These are phyloP conservation scores for Arabis alpina DNA, from an alignment of 345 rosid species.

Conservation along the genomic window DNA sequence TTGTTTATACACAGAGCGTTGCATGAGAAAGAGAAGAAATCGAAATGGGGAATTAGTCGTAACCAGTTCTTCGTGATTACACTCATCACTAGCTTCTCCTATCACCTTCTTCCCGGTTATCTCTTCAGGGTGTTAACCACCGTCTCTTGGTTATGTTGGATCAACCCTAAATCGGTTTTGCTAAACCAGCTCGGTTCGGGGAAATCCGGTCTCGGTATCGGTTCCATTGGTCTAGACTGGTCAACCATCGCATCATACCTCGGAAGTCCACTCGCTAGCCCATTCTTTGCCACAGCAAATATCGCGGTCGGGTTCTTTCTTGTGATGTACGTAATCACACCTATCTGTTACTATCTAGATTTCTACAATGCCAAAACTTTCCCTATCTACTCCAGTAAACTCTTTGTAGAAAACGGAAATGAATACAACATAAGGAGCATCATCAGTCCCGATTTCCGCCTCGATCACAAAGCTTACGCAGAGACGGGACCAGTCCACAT, in stretches of 20 bases:
- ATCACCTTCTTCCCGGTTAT: constrained; percentile 69
- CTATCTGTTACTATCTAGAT: constrained; percentile 64
- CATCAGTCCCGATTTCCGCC: constrained; percentile 56
- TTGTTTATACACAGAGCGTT: constrained; percentile 56
- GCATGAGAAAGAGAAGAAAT: constrained; percentile 63
- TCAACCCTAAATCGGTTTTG: constrained; percentile 64
- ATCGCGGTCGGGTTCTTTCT: constrained; percentile 68
- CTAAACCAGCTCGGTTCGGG: constrained; percentile 85
- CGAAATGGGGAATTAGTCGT: constrained; percentile 51
- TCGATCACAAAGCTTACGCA: constrained; percentile 57
- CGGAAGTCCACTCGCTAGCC: constrained; percentile 85
- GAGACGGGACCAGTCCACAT: constrained; percentile 59
- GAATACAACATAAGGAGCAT: constrained; percentile 55
- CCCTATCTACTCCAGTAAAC: constrained; percentile 60
- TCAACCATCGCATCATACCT: constrained; percentile 69
- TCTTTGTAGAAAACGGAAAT: constrained; percentile 53
- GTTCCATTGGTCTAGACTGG: constrained; percentile 78
- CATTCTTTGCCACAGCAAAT: constrained; percentile 84
- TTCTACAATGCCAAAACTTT: constrained; percentile 71
- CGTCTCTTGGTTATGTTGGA: constrained; percentile 84
- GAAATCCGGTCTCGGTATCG: constrained; percentile 65
- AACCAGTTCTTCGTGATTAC: constrained; percentile 68
- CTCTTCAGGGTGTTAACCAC: constrained; percentile 55
- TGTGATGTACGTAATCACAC: constrained; percentile 74
- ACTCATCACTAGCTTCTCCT: constrained; percentile 63